Conservation (phyloP, 768 basidiomycete species). For the Cyclocybe aegerita region DNA sequence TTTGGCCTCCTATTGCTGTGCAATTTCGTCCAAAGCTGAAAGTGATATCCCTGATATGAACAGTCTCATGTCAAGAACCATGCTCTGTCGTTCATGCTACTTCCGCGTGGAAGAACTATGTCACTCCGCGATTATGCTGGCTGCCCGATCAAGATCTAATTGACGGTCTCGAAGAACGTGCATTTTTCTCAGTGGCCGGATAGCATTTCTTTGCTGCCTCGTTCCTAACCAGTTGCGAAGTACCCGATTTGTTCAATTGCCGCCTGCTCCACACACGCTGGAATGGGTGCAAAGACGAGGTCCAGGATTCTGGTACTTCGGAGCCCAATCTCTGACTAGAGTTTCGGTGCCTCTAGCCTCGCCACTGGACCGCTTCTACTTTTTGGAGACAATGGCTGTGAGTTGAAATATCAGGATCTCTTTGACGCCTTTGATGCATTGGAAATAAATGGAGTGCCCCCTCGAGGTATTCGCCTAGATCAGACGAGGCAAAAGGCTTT, state of each 20-base stretch:
- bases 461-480: background rate
- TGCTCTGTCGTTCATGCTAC: constrained; percentile 6
- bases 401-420: too few relatives aligned
- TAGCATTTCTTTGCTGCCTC: background rate
- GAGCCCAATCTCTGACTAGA: too few relatives aligned
- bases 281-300: too few relatives aligned
- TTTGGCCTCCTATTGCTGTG: too few relatives aligned
- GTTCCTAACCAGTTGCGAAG: background rate
- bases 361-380: too few relatives aligned
- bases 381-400: too few relatives aligned
- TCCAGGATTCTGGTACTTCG: background rate
- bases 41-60: background rate
- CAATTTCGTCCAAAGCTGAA: constrained; percentile 1
- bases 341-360: too few relatives aligned
- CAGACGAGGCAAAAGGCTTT: background rate
- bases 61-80: constrained; percentile 7
- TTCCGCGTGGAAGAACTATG: constrained; percentile 11
- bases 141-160: constrained; percentile 11
- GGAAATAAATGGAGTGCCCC: background rate
- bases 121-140: constrained; percentile 23
- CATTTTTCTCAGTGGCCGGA: constrained; percentile 4
- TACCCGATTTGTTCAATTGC: too few relatives aligned
- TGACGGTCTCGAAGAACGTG: constrained; percentile 7
- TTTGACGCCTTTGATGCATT: background rate
- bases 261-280: too few relatives aligned